Conservation (phyloP, 768 basidiomycete genomes). For the Lepiota brunneoincarnata region DNA sequence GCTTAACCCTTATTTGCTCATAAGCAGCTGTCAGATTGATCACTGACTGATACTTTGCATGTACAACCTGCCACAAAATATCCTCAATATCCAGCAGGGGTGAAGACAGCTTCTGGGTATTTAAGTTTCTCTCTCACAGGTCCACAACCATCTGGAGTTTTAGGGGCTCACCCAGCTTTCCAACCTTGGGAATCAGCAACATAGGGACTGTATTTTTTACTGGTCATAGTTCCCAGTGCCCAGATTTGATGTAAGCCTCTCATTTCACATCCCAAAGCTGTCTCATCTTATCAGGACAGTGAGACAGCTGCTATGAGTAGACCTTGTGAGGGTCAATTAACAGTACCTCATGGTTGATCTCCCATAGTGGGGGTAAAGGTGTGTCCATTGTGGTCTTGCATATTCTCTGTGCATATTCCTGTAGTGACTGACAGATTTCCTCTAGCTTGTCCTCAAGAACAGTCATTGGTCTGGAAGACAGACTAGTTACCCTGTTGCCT, state of each 20-base stretch:
- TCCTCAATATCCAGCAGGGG: constrained; percentile 40
- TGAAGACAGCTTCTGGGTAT: constrained; percentile 28
- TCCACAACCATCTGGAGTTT: no score
- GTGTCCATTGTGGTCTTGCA: constrained; percentile 21
- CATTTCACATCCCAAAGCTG: constrained; percentile 30
- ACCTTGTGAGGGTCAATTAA: no score
- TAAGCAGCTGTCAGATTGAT: constrained; percentile 39
- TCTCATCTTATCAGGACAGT: no score
- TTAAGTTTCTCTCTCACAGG: no score
- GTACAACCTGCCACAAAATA: constrained; percentile 30
- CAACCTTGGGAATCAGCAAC: no score
- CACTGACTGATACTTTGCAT: constrained; percentile 24
- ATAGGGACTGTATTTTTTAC: constrained; percentile 34
- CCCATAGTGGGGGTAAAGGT: constrained; percentile 28
- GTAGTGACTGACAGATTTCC: constrained; percentile 16
- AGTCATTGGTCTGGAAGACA: constrained; percentile 13
- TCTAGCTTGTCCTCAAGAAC: constrained; percentile 16
- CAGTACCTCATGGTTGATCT: constrained; percentile 36
- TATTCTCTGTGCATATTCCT: constrained; percentile 19
- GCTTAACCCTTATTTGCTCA: constrained; percentile 34
- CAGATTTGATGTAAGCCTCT: constrained; percentile 24
- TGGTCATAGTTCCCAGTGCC: constrained; percentile 27
- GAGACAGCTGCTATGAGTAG: no score
- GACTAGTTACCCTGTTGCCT: constrained; percentile 9
- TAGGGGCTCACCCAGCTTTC: no score